Percentiles rank a stretch among this genome's conserved stretches.
These are phyloP conservation scores for Forsythia suspensa DNA, from an alignment of 257 asterid species.

Conservation along the genomic window DNA sequence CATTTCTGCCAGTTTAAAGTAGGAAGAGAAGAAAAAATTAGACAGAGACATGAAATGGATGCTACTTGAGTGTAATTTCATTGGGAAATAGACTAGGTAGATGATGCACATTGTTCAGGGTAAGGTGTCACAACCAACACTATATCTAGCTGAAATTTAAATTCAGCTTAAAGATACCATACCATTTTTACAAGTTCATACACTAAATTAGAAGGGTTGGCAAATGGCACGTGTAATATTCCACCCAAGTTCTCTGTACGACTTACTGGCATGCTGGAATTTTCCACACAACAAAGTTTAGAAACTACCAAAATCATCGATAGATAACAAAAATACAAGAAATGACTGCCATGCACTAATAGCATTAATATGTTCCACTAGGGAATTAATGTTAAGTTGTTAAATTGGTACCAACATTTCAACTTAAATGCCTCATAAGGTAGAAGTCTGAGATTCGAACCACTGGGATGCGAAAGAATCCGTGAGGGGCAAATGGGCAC, in stretches of 20 bases:
- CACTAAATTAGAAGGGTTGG: background rate
- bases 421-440: no score
- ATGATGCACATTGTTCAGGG: background rate
- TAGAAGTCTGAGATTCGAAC: no score
- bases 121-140: background rate
- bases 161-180: background rate
- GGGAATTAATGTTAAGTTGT: background rate
- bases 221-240: no score
- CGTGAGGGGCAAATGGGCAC: no score
- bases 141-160: no score
- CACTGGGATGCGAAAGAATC: no score
- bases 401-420: no score
- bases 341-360: background rate
- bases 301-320: no score
- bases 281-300: no score
- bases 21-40: slow-evolving; percentile 11
- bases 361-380: background rate
- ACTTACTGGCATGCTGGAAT: background rate
- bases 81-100: no score
- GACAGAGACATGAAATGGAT: background rate
- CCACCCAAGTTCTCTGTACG: background rate
- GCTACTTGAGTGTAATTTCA: no score
- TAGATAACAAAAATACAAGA: background rate
- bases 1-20: slow-evolving; percentile 59
- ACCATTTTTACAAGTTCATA: no score